These are phyloP conservation scores for Pyrrhoderma noxium DNA, from an alignment of 1,284 basidiomycete species.

Conservation along the genomic window DNA sequence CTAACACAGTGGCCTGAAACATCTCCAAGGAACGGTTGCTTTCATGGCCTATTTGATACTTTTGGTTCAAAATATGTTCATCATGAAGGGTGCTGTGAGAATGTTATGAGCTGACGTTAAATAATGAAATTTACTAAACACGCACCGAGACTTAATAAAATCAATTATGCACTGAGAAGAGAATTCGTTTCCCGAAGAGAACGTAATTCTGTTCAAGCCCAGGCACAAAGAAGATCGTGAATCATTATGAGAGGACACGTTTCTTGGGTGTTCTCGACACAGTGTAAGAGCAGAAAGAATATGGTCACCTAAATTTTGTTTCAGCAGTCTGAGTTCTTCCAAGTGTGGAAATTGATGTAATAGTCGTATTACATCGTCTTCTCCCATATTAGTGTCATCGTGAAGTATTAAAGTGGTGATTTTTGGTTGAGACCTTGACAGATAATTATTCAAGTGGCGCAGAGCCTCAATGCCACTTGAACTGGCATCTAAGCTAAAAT, in stretches of 20 bases:
- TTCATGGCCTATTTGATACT: too few relatives aligned
- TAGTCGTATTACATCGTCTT: neutral
- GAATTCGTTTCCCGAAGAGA: neutral
- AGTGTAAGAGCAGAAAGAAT: neutral
- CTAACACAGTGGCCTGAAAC: neutral
- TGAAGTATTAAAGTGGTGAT: neutral
- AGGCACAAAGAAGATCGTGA: neutral
- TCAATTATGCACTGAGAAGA: neutral
- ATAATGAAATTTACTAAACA: too few relatives aligned
- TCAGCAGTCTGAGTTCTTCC: slow-evolving; percentile 1
- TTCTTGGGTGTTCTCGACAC: neutral
- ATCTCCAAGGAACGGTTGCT: neutral
- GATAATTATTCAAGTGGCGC: neutral
- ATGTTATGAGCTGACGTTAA: too few relatives aligned
- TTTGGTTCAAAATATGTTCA: too few relatives aligned
- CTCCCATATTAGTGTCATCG: neutral
- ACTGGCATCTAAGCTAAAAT: neutral
- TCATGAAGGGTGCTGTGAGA: too few relatives aligned
- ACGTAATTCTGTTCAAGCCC: neutral
- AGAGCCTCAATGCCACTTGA: neutral
- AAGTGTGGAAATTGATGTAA: neutral
- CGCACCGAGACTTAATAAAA: neutral
- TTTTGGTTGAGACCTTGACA: too few relatives aligned
- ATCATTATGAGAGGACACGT: too few relatives aligned
- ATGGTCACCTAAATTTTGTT: neutral